Evolutionary conservation across 768 basidiomycete species (phyloP).

Genomic region (Porpolomopsis calyptriformis): DNA sequence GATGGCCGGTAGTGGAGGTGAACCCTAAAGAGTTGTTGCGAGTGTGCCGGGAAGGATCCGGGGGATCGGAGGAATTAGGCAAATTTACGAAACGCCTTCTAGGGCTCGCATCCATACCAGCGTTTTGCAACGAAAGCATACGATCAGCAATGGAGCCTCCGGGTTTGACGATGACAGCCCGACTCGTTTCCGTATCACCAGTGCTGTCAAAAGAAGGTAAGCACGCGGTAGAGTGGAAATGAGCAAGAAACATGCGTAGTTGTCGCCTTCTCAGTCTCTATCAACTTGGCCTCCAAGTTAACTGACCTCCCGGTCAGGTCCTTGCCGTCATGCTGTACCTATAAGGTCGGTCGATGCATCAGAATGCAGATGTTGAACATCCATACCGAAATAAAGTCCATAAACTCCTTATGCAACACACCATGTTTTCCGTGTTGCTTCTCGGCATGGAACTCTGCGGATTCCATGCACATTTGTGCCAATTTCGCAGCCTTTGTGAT

Average conservation of each 20-base stretch:
- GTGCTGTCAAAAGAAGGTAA: slow-evolving; percentile 5
- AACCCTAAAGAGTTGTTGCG: slow-evolving; percentile 16
- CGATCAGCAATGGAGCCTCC: slow-evolving; percentile 77
- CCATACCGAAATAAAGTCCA: slow-evolving; percentile 54
- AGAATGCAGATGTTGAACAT: slow-evolving; percentile 5
- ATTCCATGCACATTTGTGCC: slow-evolving; percentile 47
- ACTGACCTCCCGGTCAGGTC: slow-evolving; percentile 29
- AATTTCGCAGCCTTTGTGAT: slow-evolving; percentile 54
- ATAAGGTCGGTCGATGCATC: slow-evolving; percentile 6
- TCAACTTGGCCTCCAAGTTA: slow-evolving; percentile 38
- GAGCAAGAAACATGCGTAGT: slow-evolving; percentile 13
- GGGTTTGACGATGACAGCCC: slow-evolving; percentile 30
- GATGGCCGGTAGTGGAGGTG: slow-evolving; percentile 19
- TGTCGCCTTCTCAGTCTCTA: slow-evolving; percentile 29
- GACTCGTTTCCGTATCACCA: slow-evolving; percentile 15
- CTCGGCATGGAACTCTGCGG: slow-evolving; percentile 46
- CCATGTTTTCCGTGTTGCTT: slow-evolving; percentile 36
- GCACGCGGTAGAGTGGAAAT: slow-evolving; percentile 1
- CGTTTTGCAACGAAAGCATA: slow-evolving; percentile 61
- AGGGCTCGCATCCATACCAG: slow-evolving; percentile 52
- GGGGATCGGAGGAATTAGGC: slow-evolving; percentile 35
- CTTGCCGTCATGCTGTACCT: slow-evolving; percentile 24
- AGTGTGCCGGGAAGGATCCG: slow-evolving; percentile 14
- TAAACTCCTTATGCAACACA: slow-evolving; percentile 50
- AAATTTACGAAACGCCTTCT: slow-evolving; percentile 44